phyloP scores from a whole-genome alignment of 192 early-diverging fungal species.

The Backusella mclennaniae region DNA sequence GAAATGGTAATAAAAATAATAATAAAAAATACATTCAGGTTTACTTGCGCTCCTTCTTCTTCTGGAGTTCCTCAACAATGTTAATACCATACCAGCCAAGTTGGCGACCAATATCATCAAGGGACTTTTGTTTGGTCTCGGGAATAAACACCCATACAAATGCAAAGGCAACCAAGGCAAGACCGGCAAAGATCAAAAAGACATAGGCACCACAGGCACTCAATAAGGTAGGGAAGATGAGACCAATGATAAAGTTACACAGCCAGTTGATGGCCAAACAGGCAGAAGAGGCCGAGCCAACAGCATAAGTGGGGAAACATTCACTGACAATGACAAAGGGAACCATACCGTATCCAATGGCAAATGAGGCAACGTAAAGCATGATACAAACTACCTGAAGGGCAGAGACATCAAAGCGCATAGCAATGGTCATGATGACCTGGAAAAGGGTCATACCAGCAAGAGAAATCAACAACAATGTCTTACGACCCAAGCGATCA shows the following conservation, averaged over 20 bases:
- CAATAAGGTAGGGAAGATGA: slow-evolving; percentile 48
- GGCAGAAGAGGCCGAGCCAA: slow-evolving; percentile 50
- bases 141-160: slow-evolving; percentile 48
- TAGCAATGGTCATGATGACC: slow-evolving; percentile 44
- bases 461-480: slow-evolving; percentile 56
- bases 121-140: slow-evolving; percentile 56
- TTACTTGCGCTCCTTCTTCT: too few relatives aligned
- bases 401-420: slow-evolving; percentile 13
- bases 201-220: slow-evolving; percentile 46
- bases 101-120: slow-evolving; percentile 56
- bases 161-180: slow-evolving; percentile 35
- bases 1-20: too few relatives aligned
- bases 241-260: slow-evolving; percentile 52
- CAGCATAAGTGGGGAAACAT: slow-evolving; percentile 50
- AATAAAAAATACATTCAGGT: too few relatives aligned
- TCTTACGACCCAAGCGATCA: slow-evolving; percentile 63
- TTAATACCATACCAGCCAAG: slow-evolving; percentile 32
- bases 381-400: slow-evolving; percentile 40
- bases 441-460: slow-evolving; percentile 63
- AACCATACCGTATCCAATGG: slow-evolving; percentile 56
- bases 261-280: slow-evolving; percentile 48
- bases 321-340: slow-evolving; percentile 58
- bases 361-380: slow-evolving; percentile 57
- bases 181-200: slow-evolving; percentile 52
- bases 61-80: too few relatives aligned